Base-by-base conservation (phyloP, 225 moss, liverwort and hornwort species). In the Asterella californica region DNA sequence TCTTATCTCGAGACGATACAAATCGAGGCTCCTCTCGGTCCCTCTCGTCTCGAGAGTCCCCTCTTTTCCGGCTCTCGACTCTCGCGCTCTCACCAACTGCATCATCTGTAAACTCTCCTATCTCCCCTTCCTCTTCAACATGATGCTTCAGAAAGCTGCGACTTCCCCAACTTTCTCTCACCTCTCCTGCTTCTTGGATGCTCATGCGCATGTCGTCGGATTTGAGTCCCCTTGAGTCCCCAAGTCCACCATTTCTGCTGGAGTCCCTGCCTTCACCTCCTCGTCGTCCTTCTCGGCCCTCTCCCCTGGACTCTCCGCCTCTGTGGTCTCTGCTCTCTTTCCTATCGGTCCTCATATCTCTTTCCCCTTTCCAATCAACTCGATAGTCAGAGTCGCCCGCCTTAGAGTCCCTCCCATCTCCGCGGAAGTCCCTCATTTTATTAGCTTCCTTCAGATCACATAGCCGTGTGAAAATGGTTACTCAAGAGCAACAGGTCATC, bases 331-430 rank as follows among this genome's bases (percentile, higher is more conserved):
- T 70, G 0, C 69, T 74, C 14, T 87, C 87, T 80, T 87, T 87
- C 48, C 87, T 82, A 49, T 84, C 87, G 22, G 81, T 66, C 75
- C 86, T 80, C 63, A 77, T 50, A n/a, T 76, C 83, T 73, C 87
- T 84, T 21, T 87, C 87, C 30, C 79, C 82, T 76, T 87, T 87
- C 87, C 87, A 87, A 74, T 87, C 87, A 33, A 82, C 76, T 18
- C 82, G 67, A 68, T 76, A 82, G n/a, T 87, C 87, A 10, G 82
- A 59, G 64, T 80, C 85, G 67, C 65, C 77, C 70, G 75, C 36
- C 53, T 55, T 81, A n/a, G 76, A 68, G 77, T 82, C 87, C 82
- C 87, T 77, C 80, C 84, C 87, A n/a, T 84, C 87, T 59, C 84
- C 84, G 19, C 87, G 84, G 50, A 84, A 87, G 71, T 87, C 84